Evolutionary conservation across 1,284 basidiomycete species (phyloP).

Genomic region (Golubevia sp.): DNA sequence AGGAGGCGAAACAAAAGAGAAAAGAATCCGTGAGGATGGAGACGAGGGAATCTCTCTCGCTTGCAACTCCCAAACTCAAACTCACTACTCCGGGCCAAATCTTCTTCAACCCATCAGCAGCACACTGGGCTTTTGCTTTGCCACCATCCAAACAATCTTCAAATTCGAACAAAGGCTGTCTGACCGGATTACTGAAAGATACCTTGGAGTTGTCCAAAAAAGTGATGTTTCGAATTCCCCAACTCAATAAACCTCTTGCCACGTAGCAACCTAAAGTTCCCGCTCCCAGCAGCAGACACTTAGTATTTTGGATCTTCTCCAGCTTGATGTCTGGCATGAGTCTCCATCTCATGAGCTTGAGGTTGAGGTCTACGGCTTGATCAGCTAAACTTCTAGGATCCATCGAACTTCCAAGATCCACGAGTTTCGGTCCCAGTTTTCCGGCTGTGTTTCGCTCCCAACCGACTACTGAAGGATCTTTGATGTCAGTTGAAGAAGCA

Average conservation of each 20-base stretch:
- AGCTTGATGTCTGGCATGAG: conserved; percentile 87
- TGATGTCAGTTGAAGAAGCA: conserved; percentile 11
- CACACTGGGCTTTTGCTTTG: conserved; percentile 88
- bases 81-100: conserved; percentile 90
- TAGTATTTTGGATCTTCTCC: conserved; percentile 79
- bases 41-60: too few species aligned
- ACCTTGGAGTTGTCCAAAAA: conserved; percentile 88
- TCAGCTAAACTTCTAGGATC: conserved; percentile 86
- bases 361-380: conserved; percentile 93
- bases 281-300: conserved; percentile 85
- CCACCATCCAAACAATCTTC: conserved; percentile 91
- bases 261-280: conserved; percentile 98
- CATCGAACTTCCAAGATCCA: conserved; percentile 93
- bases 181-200: conserved; percentile 94
- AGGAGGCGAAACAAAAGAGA: too few species aligned
- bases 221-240: conserved; percentile 92
- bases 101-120: conserved; percentile 81
- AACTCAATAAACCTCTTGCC: conserved; percentile 65
- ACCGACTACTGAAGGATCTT: conserved; percentile 73
- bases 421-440: conserved; percentile 83
- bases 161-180: conserved; percentile 94
- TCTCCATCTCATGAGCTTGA: conserved; percentile 98
- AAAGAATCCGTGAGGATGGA: too few species aligned
- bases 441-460: conserved; percentile 90
- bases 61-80: too few species aligned